A percentile compares a stretch with the other conserved stretches of the same genome.
These are phyloP conservation scores for Sungouiella blattae DNA, from an alignment of 805 yeast genomes.

Conservation along the genomic window DNA sequence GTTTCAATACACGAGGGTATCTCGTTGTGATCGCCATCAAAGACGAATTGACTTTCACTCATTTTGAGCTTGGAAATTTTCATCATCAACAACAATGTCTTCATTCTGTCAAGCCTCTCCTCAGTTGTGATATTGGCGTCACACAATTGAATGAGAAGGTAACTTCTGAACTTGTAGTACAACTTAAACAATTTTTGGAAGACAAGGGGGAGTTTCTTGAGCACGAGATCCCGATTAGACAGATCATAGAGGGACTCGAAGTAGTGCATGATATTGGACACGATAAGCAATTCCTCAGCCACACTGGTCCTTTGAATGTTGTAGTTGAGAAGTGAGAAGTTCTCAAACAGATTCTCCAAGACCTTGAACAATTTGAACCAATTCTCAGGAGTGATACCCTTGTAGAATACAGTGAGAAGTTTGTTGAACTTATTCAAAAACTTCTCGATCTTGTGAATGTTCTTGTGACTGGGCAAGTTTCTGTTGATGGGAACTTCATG, in stretches of 20 bases:
- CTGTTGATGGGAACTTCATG: slow-evolving; percentile 47
- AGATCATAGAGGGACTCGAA: slow-evolving; percentile 55
- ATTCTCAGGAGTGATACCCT: slow-evolving; percentile 58
- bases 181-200: slow-evolving; percentile 63
- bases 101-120: slow-evolving; percentile 66
- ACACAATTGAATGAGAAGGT: slow-evolving; percentile 60
- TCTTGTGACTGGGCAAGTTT: slow-evolving; percentile 43
- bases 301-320: slow-evolving; percentile 36
- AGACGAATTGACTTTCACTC: slow-evolving; percentile 42
- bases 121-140: slow-evolving; percentile 56
- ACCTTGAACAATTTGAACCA: slow-evolving; percentile 78
- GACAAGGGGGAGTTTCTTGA: slow-evolving; percentile 60
- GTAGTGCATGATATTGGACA: slow-evolving; percentile 72
- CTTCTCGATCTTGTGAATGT: slow-evolving; percentile 49
- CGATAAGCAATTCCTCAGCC: slow-evolving; percentile 53
- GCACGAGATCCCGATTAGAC: slow-evolving; percentile 32
- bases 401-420: slow-evolving; percentile 54
- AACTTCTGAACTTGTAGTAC: slow-evolving; percentile 63
- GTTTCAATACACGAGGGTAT: slow-evolving; percentile 85
- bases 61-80: slow-evolving; percentile 67
- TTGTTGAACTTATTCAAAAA: slow-evolving; percentile 65
- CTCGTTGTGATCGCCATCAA: slow-evolving; percentile 31
- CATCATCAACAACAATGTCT: slow-evolving; percentile 59
- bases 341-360: slow-evolving; percentile 65
- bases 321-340: slow-evolving; percentile 56